phyloP scores from a whole-genome alignment of 768 basidiomycete species.

The Paxillus rubicundulus region DNA sequence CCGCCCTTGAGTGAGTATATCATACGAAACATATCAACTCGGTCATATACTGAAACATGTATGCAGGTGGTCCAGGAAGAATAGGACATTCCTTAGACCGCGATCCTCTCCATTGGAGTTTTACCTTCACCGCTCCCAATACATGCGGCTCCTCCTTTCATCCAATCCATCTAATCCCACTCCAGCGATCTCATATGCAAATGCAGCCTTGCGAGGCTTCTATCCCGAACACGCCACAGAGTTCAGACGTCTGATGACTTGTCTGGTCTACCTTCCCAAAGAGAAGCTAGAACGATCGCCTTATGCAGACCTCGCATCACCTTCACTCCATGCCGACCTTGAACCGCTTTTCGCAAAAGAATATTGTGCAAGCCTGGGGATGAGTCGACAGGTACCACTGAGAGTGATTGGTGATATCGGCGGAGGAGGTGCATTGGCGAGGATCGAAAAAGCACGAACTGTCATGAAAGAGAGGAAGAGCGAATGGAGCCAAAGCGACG shows the following conservation, averaged over 20 bases:
- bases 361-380: constrained; percentile 81
- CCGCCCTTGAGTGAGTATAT: constrained; percentile 70
- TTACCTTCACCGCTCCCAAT: constrained; percentile 86
- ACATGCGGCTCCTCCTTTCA: constrained; percentile 71
- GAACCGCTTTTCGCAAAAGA: constrained; percentile 85
- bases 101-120: constrained; percentile 86
- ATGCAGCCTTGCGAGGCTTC: constrained; percentile 59
- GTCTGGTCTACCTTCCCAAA: constrained; percentile 68
- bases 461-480: constrained; percentile 93
- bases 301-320: constrained; percentile 72
- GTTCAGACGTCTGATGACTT: constrained; percentile 67
- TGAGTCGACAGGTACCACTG: constrained; percentile 87
- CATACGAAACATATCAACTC: not conserved
- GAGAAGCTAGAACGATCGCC: constrained; percentile 64
- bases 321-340: constrained; percentile 72
- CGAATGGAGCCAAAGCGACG: constrained; percentile 87
- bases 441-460: constrained; percentile 91
- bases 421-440: constrained; percentile 83
- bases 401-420: constrained; percentile 91
- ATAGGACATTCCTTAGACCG: constrained; percentile 61
- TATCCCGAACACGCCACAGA: constrained; percentile 59
- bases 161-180: constrained; percentile 55
- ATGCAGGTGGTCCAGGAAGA: constrained; percentile 74
- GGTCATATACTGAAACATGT: not conserved
- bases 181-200: constrained; percentile 75